Percentiles rank a stretch among this genome's conserved stretches.
These are phyloP conservation scores for Calonectria honghensis DNA, from an alignment of 2,329 filamentous ascomycete genomes.

Conservation along the genomic window DNA sequence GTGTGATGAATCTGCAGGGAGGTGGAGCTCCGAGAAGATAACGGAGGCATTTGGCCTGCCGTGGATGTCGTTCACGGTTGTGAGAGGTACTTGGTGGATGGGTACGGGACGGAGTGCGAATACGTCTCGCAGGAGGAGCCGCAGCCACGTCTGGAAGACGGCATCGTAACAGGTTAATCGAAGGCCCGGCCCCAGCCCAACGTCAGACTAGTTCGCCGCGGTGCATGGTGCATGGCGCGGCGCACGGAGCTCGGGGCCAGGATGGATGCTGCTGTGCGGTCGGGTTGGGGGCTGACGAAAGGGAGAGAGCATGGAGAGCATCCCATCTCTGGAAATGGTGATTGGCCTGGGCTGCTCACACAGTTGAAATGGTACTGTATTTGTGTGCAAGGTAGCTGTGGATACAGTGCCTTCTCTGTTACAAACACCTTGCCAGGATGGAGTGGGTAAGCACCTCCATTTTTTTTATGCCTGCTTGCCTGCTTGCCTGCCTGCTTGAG, in stretches of 20 bases:
- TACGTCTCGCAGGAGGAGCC: slow-evolving; percentile 13
- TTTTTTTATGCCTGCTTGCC: slow-evolving; percentile 10
- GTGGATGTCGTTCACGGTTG: slow-evolving; percentile 23
- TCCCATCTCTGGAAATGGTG: slow-evolving; percentile 23
- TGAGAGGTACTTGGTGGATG: slow-evolving; percentile 20
- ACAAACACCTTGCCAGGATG: slow-evolving; percentile 1
- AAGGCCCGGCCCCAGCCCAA: slow-evolving; percentile 14
- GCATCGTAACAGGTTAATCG: slow-evolving; percentile 22
- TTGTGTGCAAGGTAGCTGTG: background rate
- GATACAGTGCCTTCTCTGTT: slow-evolving; percentile 32
- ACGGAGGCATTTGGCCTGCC: slow-evolving; percentile 36
- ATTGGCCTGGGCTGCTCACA: slow-evolving; percentile 9
- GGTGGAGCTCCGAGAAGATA: slow-evolving; percentile 40
- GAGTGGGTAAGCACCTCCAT: slow-evolving; percentile 13
- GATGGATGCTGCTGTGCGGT: slow-evolving; percentile 28
- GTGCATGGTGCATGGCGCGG: slow-evolving; percentile 28
- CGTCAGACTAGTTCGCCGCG: slow-evolving; percentile 34
- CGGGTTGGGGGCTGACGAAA: slow-evolving; percentile 29
- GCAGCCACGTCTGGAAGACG: slow-evolving; percentile 30
- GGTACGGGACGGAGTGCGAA: slow-evolving; percentile 29
- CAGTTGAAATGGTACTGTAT: slow-evolving; percentile 24
- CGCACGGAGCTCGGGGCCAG: slow-evolving; percentile 10
- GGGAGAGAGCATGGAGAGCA: slow-evolving; percentile 19
- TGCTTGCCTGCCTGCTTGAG: slow-evolving; percentile 9
- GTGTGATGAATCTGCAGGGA: slow-evolving; percentile 38